Evolutionary conservation across 2,329 filamentous ascomycete species (phyloP).

Genomic region (Apiospora malaysiana): DNA sequence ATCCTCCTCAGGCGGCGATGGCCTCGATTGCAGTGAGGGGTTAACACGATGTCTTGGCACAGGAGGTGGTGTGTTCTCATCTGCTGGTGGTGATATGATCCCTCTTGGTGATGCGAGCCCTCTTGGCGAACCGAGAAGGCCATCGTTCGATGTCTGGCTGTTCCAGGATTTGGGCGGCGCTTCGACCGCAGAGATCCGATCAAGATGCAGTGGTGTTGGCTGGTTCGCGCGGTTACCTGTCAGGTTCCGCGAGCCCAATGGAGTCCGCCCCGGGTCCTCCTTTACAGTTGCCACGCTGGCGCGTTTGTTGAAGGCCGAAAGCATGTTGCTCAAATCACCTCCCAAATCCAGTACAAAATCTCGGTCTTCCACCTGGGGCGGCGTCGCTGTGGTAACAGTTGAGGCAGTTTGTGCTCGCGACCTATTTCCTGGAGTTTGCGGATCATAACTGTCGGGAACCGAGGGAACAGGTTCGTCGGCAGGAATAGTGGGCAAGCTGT

Average conservation of each 20-base stretch:
- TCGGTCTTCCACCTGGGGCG: slow-evolving; percentile 52
- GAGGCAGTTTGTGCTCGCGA: slow-evolving; percentile 58
- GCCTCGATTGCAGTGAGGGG: slow-evolving; percentile 25
- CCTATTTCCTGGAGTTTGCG: slow-evolving; percentile 43
- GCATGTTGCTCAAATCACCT: slow-evolving; percentile 63
- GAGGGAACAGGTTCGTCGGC: slow-evolving; percentile 44
- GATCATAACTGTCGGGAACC: slow-evolving; percentile 28
- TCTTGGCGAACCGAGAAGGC: slow-evolving; percentile 49
- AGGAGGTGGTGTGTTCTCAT: slow-evolving; percentile 43
- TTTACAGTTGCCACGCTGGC: slow-evolving; percentile 55
- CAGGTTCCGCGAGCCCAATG: slow-evolving; percentile 48
- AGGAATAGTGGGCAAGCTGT: slow-evolving; percentile 42
- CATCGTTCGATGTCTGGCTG: slow-evolving; percentile 58
- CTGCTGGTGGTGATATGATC: slow-evolving; percentile 33
- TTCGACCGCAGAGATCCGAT: slow-evolving; percentile 52
- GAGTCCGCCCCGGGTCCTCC: slow-evolving; percentile 44
- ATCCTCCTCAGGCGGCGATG: slow-evolving; percentile 49
- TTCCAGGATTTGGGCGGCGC: slow-evolving; percentile 56
- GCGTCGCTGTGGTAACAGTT: slow-evolving; percentile 59
- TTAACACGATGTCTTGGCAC: slow-evolving; percentile 33
- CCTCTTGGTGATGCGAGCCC: slow-evolving; percentile 32
- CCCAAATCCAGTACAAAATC: slow-evolving; percentile 59
- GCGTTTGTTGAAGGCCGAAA: slow-evolving; percentile 57
- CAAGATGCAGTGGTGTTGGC: slow-evolving; percentile 55
- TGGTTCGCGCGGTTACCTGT: slow-evolving; percentile 53